Conservation (phyloP, 2,329 filamentous ascomycete species). For the Davidsoniella eucalypti region DNA sequence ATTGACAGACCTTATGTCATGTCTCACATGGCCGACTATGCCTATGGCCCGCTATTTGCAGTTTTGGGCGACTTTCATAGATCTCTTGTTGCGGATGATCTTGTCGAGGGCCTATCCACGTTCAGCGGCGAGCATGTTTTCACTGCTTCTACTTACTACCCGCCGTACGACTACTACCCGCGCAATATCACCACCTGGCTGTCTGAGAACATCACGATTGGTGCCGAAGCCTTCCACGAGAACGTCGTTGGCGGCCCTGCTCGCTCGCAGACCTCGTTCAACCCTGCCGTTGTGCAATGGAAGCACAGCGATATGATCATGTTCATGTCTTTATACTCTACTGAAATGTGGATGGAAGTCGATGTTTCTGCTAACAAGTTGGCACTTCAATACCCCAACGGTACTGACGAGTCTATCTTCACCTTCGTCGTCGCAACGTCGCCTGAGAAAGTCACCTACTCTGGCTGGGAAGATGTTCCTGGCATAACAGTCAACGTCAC, state of each 20-base stretch:
- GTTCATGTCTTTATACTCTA: constrained; percentile 22
- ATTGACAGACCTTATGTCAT: constrained; percentile 31
- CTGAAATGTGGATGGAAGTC: constrained; percentile 24
- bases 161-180: constrained; percentile 37
- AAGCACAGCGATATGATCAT: constrained; percentile 22
- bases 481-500: constrained; percentile 29
- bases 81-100: constrained; percentile 26
- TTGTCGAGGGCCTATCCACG: constrained; percentile 24
- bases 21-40: constrained; percentile 42
- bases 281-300: constrained; percentile 46
- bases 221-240: constrained; percentile 41
- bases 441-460: constrained; percentile 25
- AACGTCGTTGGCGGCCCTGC: constrained; percentile 37
- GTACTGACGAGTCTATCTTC: constrained; percentile 32
- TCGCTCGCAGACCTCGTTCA: constrained; percentile 35
- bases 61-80: constrained; percentile 34
- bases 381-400: constrained; percentile 36
- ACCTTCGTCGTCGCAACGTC: constrained; percentile 33
- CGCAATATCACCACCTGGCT: constrained; percentile 46
- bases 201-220: constrained; percentile 39
- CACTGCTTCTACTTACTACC: constrained; percentile 35
- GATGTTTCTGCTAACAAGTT: constrained; percentile 27
- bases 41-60: constrained; percentile 39
- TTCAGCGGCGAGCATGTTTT: constrained; percentile 40
- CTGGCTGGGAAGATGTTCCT: constrained; percentile 30